These are phyloP conservation scores for Monosporascus sp. DNA, from an alignment of 2,329 filamentous ascomycete species.

Conservation along the genomic window DNA sequence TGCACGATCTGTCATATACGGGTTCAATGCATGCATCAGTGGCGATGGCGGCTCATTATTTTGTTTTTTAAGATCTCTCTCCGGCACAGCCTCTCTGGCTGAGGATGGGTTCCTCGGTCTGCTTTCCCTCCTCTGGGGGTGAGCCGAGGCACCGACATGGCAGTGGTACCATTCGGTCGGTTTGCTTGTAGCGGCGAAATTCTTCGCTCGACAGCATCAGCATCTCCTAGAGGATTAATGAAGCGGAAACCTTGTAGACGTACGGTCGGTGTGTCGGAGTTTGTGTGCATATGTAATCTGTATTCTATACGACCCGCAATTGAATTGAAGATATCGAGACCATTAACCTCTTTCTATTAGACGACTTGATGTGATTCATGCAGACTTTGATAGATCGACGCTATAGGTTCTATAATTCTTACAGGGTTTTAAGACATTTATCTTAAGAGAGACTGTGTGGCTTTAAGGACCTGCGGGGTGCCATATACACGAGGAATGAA, in stretches of 20 bases:
- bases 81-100: not conserved
- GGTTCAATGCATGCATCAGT: conserved; percentile 11
- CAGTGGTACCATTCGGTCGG: not conserved
- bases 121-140: not conserved
- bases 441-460: too few relatives aligned
- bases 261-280: not conserved
- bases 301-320: not conserved
- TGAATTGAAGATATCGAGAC: too few relatives aligned
- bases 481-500: too few relatives aligned
- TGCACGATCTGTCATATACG: not conserved
- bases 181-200: not conserved
- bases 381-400: too few relatives aligned
- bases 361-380: too few relatives aligned
- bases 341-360: too few relatives aligned
- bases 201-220: not conserved
- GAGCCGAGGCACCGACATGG: not conserved
- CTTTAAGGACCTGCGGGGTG: too few relatives aligned
- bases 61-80: not conserved
- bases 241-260: too few relatives aligned
- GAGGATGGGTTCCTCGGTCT: conserved; percentile 2
- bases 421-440: too few relatives aligned
- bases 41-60: conserved; percentile 12
- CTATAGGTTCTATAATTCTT: too few relatives aligned
- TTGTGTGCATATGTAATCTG: not conserved
- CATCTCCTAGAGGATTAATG: not conserved